Conservation (phyloP, 306 rosid genomes). For the Pyrus betulifolia region DNA sequence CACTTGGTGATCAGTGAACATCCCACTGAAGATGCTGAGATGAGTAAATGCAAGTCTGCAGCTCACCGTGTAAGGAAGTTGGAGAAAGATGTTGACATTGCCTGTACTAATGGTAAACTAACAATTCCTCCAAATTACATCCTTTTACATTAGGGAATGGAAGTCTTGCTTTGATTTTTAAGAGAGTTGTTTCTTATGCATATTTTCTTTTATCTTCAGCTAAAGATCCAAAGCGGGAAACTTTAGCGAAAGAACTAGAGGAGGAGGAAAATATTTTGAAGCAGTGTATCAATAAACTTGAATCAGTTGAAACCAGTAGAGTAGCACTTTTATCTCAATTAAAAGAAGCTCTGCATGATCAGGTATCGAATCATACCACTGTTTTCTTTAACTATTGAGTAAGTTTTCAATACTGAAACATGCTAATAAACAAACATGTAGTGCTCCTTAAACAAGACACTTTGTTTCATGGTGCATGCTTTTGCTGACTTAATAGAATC, state of each 20-base stretch:
- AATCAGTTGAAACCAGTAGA: conserved; percentile 68
- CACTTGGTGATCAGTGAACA: conserved; percentile 71
- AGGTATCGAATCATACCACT: conserved; percentile 33
- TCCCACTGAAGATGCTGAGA: conserved; percentile 66
- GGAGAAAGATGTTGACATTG: conserved; percentile 69
- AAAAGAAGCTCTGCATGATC: conserved; percentile 75
- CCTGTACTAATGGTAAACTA: conserved; percentile 53
- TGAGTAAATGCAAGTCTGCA: conserved; percentile 72
- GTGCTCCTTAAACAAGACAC: neutral
- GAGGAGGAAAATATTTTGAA: conserved; percentile 68
- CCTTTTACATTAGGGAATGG: neutral
- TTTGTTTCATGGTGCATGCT: conserved; percentile 1
- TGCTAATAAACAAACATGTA: neutral
- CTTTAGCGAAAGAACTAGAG: conserved; percentile 60
- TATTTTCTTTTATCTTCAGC: conserved; percentile 44
- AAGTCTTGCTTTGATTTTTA: neutral
- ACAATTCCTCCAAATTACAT: neutral
- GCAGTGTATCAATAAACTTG: conserved; percentile 66
- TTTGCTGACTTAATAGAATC: neutral
- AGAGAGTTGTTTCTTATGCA: conserved; percentile 21
- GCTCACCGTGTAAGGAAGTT: conserved; percentile 64
- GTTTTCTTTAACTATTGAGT: neutral
- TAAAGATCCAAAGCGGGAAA: conserved; percentile 75
- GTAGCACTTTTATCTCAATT: conserved; percentile 70
- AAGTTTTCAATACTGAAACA: neutral